A percentile compares a stretch with the other conserved stretches of the same genome.
Conservation (phyloP, 2,329 filamentous ascomycete genomes). For the Penicillium sp. region DNA sequence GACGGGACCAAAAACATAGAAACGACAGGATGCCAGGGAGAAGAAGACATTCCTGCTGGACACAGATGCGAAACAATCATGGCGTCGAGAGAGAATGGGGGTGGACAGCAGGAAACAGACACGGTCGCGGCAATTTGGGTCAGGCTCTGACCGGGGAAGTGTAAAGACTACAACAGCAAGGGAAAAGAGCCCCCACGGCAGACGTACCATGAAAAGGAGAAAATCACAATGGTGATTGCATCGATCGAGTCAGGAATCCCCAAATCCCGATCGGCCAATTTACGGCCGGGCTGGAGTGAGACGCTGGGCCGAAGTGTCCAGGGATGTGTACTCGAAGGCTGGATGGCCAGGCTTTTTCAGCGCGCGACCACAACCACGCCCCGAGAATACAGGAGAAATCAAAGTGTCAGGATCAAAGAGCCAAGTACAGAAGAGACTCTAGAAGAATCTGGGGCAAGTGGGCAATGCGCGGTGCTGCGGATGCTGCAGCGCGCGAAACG, state of each 20-base stretch:
- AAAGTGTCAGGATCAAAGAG: slow-evolving; percentile 3
- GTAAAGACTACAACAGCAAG: slow-evolving; percentile 21
- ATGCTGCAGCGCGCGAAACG: slow-evolving; percentile 1
- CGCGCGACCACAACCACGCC: slow-evolving; percentile 14
- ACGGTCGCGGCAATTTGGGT: slow-evolving; percentile 29
- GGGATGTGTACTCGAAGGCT: slow-evolving; percentile 31
- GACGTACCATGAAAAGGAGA: slow-evolving; percentile 16
- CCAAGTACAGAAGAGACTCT: slow-evolving; percentile 1
- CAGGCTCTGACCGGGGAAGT: slow-evolving; percentile 23
- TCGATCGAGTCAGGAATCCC: not conserved
- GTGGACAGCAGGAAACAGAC: slow-evolving; percentile 13
- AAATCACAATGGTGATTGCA: not conserved
- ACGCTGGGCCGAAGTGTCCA: no score
- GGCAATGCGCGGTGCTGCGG: slow-evolving; percentile 3
- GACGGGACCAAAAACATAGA: slow-evolving; percentile 4
- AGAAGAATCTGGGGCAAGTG: slow-evolving; percentile 1
- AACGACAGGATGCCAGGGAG: slow-evolving; percentile 3
- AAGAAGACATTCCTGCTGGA: not conserved
- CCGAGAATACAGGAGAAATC: slow-evolving; percentile 4
- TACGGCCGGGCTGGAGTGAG: no score
- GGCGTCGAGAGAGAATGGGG: slow-evolving; percentile 2
- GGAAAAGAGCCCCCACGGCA: not conserved
- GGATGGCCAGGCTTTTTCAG: slow-evolving; percentile 10
- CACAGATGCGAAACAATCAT: slow-evolving; percentile 1
- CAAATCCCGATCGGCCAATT: slow-evolving; percentile 7